Evolutionary conservation across 768 basidiomycete species (phyloP), one percentile per base, ranked within the genome.

Genomic region (Peribolospora kevripleyi): DNA sequence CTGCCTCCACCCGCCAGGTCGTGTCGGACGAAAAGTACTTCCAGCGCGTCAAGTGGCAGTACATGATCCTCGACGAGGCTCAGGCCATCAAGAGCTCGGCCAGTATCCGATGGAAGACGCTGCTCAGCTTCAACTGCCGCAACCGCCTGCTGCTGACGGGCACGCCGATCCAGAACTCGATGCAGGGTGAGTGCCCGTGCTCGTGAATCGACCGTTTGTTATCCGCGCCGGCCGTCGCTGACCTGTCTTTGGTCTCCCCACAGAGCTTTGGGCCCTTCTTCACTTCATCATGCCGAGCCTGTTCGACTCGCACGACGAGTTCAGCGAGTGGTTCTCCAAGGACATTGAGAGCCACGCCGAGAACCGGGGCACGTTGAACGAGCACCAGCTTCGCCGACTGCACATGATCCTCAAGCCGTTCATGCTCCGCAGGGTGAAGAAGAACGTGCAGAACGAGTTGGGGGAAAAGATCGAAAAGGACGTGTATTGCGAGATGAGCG

Each of bases 281-380:
- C 93, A 98, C 67, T 98, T 98, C 72, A 97, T 98, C 71, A 98
- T 98, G 93, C 93, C 93, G 3, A 90, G 84, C 65, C 72, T 98
- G 54, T 98, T 98, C 68, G 93, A 97, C 67, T 95, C 90, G 10
- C 90, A 97, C 63, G 90, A 97, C 64, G 93, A 98, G 69, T 98
- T 98, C 72, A 87, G 83, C 65, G 91, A 97, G 67, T 98, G 93
- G 93, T 98, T 98, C 67, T 93, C 91, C 8, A 93, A 95, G 68
- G 93, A 95, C 63, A 95, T 97, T 54, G 93, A 98, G 71, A 90
- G 84, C 64, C 86, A 85, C 13, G 78, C 77, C 4, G 88, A 87
- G 67, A 88, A 87, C 65, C 68, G 69, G 50, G 84, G 83, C 5
- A 79, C 81, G 67, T 72, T 97, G 60, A 93, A 91, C 64, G 90